Conservation (phyloP, 1,284 basidiomycete genomes). For the Austroboletus olivaceoglutinosus region DNA sequence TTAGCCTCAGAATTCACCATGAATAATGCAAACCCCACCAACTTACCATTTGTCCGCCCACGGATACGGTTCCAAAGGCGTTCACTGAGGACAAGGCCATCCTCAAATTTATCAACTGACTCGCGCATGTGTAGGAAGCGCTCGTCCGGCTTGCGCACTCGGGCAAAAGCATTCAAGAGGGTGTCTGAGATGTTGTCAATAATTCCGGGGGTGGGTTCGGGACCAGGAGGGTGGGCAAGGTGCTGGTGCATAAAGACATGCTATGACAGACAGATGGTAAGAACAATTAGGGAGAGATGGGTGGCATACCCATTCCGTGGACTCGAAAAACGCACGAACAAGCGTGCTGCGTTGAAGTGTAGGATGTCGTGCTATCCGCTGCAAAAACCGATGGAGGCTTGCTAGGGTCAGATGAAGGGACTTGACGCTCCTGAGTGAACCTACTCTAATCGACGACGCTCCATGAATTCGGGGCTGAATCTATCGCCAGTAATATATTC, state of each 20-base stretch:
- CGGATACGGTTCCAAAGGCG: constrained; percentile 75
- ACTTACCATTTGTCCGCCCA: constrained; percentile 82
- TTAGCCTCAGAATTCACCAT: constrained; percentile 67
- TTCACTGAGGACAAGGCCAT: constrained; percentile 80
- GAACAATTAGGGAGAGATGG: constrained; percentile 1
- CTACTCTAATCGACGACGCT: constrained; percentile 85
- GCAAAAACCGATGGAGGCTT: constrained; percentile 91
- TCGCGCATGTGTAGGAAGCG: constrained; percentile 92
- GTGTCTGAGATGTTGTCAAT: constrained; percentile 96
- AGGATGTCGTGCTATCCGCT: constrained; percentile 89
- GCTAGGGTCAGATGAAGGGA: constrained; percentile 12
- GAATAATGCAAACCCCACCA: constrained; percentile 22
- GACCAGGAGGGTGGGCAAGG: constrained; percentile 80
- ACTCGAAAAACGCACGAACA: constrained; percentile 90
- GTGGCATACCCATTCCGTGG: constrained; percentile 87
- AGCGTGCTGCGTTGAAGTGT: constrained; percentile 91
- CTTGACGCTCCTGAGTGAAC: constrained; percentile 8
- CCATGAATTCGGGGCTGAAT: constrained; percentile 96
- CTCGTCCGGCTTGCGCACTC: constrained; percentile 95
- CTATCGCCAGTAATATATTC: constrained; percentile 98
- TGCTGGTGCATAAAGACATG: constrained; percentile 96
- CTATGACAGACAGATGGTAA: constrained; percentile 40
- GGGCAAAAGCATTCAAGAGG: constrained; percentile 91
- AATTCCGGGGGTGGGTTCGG: constrained; percentile 76
- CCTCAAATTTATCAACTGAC: constrained; percentile 92